Conservation (phyloP, 768 basidiomycete species). For the Gymnopilus junonius region DNA sequence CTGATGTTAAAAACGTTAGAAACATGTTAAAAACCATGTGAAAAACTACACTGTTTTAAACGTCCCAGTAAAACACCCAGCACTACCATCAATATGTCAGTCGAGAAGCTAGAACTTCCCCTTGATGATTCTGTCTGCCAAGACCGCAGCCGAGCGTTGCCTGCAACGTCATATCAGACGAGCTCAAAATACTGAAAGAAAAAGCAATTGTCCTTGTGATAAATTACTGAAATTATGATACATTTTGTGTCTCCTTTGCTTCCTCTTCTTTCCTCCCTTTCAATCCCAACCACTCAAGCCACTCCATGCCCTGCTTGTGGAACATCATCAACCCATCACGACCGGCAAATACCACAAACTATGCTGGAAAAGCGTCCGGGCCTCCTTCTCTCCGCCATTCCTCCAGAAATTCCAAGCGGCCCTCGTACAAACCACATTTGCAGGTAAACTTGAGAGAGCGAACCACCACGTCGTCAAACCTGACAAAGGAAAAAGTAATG, state of each 20-base stretch:
- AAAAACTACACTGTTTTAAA: too few relatives aligned
- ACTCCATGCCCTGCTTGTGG: slow-evolving; percentile 87
- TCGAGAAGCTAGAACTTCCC: too few relatives aligned
- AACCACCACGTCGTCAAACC: slow-evolving; percentile 95
- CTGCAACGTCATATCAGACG: background rate
- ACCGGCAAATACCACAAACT: slow-evolving; percentile 92
- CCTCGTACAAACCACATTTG: slow-evolving; percentile 71
- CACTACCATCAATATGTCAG: too few relatives aligned
- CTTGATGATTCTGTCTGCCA: slow-evolving; percentile 1
- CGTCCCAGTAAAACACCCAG: too few relatives aligned
- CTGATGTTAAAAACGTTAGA: too few relatives aligned
- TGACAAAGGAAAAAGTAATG: slow-evolving; percentile 81
- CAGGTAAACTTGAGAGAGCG: slow-evolving; percentile 73
- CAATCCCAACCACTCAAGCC: slow-evolving; percentile 65
- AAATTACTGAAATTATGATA: background rate
- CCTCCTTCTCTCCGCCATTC: slow-evolving; percentile 73
- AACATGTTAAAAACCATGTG: too few relatives aligned
- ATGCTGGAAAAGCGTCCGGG: slow-evolving; percentile 76
- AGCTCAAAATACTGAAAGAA: too few relatives aligned
- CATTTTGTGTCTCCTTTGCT: slow-evolving; percentile 5
- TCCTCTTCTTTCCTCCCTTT: slow-evolving; percentile 27
- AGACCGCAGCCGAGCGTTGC: background rate
- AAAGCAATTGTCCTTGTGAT: background rate
- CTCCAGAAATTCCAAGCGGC: slow-evolving; percentile 81
- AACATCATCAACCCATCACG: slow-evolving; percentile 91